phyloP scores from a whole-genome alignment of 106 monocot genomes.

The Chionographis japonica region DNA sequence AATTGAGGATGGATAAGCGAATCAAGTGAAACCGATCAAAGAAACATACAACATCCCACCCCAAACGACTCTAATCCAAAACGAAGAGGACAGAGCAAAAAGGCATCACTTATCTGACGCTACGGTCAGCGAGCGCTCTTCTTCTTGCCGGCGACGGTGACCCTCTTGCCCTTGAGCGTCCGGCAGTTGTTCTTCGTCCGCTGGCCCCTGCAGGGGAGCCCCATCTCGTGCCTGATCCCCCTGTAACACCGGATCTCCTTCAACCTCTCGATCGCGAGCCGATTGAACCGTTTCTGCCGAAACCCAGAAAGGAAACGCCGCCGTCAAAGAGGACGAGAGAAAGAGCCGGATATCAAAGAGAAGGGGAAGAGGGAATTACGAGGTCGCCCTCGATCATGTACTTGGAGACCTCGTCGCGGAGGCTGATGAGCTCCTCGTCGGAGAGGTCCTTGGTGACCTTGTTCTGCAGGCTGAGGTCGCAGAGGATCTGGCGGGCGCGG shows the following conservation, averaged over 20 bases:
- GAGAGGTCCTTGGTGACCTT: constrained; percentile 86
- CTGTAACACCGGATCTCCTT: constrained; percentile 93
- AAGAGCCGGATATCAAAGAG: constrained; percentile 4
- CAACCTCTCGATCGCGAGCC: constrained; percentile 76
- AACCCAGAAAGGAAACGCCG: not conserved
- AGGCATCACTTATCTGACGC: too few species aligned
- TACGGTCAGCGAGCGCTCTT: constrained; percentile 30
- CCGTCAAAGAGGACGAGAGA: not conserved
- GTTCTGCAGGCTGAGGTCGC: constrained; percentile 63
- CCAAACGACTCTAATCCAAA: too few species aligned
- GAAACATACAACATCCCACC: too few species aligned
- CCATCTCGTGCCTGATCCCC: constrained; percentile 75
- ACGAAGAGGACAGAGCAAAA: too few species aligned
- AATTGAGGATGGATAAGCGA: too few species aligned
- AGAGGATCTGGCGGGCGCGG: constrained; percentile 64
- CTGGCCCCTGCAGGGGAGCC: constrained; percentile 86
- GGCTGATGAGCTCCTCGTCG: constrained; percentile 80
- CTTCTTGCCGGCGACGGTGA: constrained; percentile 82
- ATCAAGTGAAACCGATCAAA: too few species aligned
- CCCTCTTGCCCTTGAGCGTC: constrained; percentile 82
- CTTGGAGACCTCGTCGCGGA: constrained; percentile 87
- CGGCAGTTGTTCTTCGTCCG: constrained; percentile 94
- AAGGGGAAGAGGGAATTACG: constrained; percentile 20
- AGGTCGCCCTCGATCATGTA: constrained; percentile 98
- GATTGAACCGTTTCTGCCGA: constrained; percentile 75